phyloP scores from a whole-genome alignment of 495 filamentous ascomycete species.

The Mycothermus thermophilus region DNA sequence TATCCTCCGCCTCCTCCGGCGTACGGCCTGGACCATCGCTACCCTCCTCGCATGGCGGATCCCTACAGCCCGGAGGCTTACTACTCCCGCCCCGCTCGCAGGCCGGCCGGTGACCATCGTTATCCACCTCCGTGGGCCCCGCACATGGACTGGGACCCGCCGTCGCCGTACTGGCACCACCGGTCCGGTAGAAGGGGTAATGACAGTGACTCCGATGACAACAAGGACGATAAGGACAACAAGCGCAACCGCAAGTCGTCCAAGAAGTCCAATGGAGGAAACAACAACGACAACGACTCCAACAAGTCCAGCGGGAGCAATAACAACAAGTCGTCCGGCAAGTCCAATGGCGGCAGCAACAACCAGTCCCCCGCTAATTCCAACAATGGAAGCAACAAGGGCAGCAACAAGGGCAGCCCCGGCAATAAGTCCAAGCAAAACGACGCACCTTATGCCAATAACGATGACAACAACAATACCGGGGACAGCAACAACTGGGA shows the following conservation, averaged over 20 bases:
- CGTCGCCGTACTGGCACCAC: too few relatives aligned
- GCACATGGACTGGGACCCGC: too few relatives aligned
- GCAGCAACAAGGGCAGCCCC: slow-evolving; percentile 1
- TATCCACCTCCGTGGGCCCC: too few relatives aligned
- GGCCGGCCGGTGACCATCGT: too few relatives aligned
- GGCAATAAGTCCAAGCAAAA: slow-evolving; percentile 1
- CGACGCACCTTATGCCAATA: not conserved
- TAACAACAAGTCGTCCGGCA: not conserved
- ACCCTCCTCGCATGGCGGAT: too few relatives aligned
- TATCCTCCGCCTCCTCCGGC: too few relatives aligned
- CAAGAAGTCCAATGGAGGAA: too few relatives aligned
- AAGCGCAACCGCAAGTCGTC: not conserved
- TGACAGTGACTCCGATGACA: not conserved
- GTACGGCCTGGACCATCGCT: too few relatives aligned
- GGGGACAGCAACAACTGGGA: not conserved
- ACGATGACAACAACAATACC: not conserved
- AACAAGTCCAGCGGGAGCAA: too few relatives aligned
- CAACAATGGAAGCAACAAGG: not conserved
- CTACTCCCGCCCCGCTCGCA: too few relatives aligned
- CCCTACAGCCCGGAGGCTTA: too few relatives aligned
- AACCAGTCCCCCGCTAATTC: not conserved
- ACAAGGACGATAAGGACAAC: not conserved
- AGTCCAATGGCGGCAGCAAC: not conserved
- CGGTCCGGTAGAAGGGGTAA: slow-evolving; percentile 1
- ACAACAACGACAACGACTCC: too few relatives aligned